Base-by-base conservation (phyloP, 192 early-diverging fungal species). In the Tieghemiomyces parasiticus region DNA sequence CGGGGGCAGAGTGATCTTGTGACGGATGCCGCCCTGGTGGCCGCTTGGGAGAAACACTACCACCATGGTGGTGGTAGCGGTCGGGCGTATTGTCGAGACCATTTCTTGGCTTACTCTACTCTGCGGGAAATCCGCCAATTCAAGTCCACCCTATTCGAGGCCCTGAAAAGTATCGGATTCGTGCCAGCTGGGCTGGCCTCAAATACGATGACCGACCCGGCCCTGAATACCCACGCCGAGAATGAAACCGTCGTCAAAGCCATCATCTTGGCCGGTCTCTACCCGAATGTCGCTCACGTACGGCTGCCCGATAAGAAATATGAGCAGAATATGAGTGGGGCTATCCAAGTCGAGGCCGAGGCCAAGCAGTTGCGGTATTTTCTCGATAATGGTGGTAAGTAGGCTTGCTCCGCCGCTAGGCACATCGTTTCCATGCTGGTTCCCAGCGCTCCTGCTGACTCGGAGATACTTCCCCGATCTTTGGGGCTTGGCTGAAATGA, bases 251-350 rank as follows among this genome's bases (percentile, higher is more conserved):
- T 96, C 19, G 65, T 94, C 33, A 83, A 86, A 31, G 78, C 81
- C 19, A 75, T 87, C 30, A 60, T 96, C 20, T 77, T 86, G 56
- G 91, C 90, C 10, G 93, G 91, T 2, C 69, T 93, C 45, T 91
- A 86, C 63, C 91, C 91, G 0, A 88, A 91, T 59, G 68, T 91
- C 52, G 87, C 78, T 28, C 74, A 78, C 24, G 74, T 95, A 31
- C 69, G 74, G 22, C 60, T 83, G 56, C 92, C 92, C 0, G 76
- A 79, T 35, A 74, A 79, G 33, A 83, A 79, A 65, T 93, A 84
- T 67, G 81, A 85, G 16, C 75, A 86, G 51, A 77, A 83, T 20
- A 67, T 83, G n/a, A 63, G 66, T 35, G 92, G 92, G 24, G 65
- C 87, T 20, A 74, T 95, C 0, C 80, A 76, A 30, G 67, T 81